These are phyloP conservation scores for Cystofilobasidium bisporidii DNA, from an alignment of 768 basidiomycete species.

Conservation along the genomic window DNA sequence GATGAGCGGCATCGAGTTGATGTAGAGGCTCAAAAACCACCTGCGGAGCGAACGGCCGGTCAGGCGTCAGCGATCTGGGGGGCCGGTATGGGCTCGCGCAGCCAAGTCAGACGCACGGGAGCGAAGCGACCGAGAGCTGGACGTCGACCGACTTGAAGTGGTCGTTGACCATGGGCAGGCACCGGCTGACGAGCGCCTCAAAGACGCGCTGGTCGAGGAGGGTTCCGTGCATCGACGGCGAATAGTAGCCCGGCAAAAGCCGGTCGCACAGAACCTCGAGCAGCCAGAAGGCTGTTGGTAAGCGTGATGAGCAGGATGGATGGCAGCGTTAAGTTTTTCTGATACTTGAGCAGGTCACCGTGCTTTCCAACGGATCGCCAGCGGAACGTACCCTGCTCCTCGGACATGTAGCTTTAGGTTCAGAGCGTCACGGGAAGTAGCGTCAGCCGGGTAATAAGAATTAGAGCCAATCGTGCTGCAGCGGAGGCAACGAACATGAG, in stretches of 20 bases:
- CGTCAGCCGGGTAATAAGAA: no score
- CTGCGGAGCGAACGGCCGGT: constrained; percentile 23
- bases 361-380: not conserved
- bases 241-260: constrained; percentile 46
- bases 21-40: constrained; percentile 94
- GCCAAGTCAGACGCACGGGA: constrained; percentile 49
- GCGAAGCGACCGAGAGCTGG: constrained; percentile 87
- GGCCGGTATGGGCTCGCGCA: no score
- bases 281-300: constrained; percentile 80
- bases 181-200: constrained; percentile 78
- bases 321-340: no score
- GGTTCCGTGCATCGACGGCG: constrained; percentile 94
- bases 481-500: constrained; percentile 36
- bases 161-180: constrained; percentile 85
- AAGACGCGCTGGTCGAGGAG: constrained; percentile 97
- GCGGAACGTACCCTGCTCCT: constrained; percentile 47
- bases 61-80: not conserved
- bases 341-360: not conserved
- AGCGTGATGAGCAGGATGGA: not conserved
- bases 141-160: constrained; percentile 87
- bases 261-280: constrained; percentile 90
- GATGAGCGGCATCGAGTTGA: constrained; percentile 71
- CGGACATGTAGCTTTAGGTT: constrained; percentile 78
- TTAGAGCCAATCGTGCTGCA: not conserved
- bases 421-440: no score